Evolutionary conservation across 345 rosid species (phyloP).

Genomic region (Syzygium oleosum): DNA sequence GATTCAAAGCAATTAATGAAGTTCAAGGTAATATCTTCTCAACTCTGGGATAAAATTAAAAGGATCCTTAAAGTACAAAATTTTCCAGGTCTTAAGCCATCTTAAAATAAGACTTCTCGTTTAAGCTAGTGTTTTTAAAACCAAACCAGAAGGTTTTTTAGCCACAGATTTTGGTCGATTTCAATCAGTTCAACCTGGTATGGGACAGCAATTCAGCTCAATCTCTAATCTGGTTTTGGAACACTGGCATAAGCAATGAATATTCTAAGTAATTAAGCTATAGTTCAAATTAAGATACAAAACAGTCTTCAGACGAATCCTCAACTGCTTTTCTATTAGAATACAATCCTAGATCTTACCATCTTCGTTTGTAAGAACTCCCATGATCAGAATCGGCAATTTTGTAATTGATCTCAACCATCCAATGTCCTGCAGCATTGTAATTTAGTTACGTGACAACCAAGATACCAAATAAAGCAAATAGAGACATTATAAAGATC

Average conservation of each 20-base stretch:
- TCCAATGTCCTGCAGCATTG: slow-evolving; percentile 49
- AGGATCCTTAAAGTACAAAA: neutral
- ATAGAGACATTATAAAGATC: neutral
- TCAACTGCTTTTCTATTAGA: neutral
- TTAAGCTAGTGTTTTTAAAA: neutral
- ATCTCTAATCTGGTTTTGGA: neutral
- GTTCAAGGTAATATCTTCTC: neutral
- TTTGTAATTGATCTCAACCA: slow-evolving; percentile 80
- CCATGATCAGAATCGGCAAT: slow-evolving; percentile 76
- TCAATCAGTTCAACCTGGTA: neutral
- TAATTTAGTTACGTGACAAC: neutral
- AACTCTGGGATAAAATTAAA: neutral
- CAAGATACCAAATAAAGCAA: neutral
- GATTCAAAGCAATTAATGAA: neutral
- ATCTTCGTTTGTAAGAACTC: slow-evolving; percentile 74
- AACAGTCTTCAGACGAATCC: neutral
- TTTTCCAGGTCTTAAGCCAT: neutral
- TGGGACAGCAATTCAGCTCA: neutral
- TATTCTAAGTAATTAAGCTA: neutral
- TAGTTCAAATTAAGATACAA: neutral
- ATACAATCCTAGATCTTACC: slow-evolving; percentile 27
- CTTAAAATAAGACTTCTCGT: neutral
- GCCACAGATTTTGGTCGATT: neutral
- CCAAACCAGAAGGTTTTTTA: neutral
- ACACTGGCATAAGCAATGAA: neutral